Percentiles rank a stretch among this genome's conserved stretches.
Conservation (phyloP, 495 filamentous ascomycete genomes). For the Aspergillus sclerotioniger region DNA sequence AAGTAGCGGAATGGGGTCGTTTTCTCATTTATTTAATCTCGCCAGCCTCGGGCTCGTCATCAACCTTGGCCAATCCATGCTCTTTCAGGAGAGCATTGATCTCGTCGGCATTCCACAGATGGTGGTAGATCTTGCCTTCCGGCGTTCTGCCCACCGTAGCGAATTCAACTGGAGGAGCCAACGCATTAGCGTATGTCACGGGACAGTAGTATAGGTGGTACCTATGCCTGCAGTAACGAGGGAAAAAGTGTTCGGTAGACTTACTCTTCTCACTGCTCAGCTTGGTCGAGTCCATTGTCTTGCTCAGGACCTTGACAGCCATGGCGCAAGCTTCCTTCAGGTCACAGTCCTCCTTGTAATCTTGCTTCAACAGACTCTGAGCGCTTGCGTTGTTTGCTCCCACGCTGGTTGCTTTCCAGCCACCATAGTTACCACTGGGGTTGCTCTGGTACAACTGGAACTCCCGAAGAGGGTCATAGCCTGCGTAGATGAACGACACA, state of each 20-base stretch:
- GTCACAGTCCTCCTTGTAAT: constrained; percentile 97
- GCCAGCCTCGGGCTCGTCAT: constrained; percentile 69
- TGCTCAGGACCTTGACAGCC: constrained; percentile 98
- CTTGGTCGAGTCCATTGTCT: constrained; percentile 99
- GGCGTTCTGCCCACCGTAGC: constrained; percentile 95
- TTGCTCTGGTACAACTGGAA: constrained; percentile 99
- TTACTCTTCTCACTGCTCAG: constrained; percentile 97
- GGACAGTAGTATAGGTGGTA: neutral
- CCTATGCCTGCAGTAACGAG: neutral
- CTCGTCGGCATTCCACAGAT: constrained; percentile 95
- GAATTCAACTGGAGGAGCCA: constrained; percentile 74
- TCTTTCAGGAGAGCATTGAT: constrained; percentile 92
- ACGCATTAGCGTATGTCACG: constrained; percentile 31
- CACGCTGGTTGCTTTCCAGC: constrained; percentile 98
- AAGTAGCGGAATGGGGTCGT: constrained; percentile 13
- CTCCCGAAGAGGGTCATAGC: constrained; percentile 89
- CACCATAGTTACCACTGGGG: constrained; percentile 98
- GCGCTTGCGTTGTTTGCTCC: constrained; percentile 98
- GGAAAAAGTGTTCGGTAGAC: constrained; percentile 21
- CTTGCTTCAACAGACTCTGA: constrained; percentile 96
- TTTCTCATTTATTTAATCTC: constrained; percentile 45
- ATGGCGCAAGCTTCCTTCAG: constrained; percentile 95
- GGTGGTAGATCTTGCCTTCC: constrained; percentile 94
- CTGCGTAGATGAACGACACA: constrained; percentile 99
- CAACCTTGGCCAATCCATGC: constrained; percentile 88